Evolutionary conservation across 2,329 filamentous ascomycete genomes (phyloP).

Genomic region (Microsporum ferrugineum): DNA sequence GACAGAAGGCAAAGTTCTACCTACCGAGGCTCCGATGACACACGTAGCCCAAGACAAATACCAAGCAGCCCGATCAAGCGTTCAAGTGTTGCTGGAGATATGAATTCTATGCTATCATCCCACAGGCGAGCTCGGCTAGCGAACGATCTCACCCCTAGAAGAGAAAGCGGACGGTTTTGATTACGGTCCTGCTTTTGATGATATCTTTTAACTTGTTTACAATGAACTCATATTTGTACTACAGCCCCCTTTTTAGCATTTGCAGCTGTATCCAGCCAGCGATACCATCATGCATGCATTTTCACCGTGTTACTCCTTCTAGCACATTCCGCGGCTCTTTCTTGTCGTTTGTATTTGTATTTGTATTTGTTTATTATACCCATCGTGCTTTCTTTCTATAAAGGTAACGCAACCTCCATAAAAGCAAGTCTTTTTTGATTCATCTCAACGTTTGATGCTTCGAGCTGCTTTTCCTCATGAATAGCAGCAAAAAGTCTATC

Average conservation of each 20-base stretch:
- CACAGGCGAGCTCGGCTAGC: not conserved
- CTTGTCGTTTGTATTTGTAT: not conserved
- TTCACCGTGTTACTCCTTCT: not conserved
- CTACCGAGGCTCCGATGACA: constrained; percentile 26
- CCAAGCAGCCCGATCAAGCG: constrained; percentile 34
- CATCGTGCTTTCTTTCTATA: not conserved
- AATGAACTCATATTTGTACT: not conserved
- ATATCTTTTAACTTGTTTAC: not conserved
- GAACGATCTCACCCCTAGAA: constrained; percentile 10
- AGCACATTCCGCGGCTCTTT: not conserved
- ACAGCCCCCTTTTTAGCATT: not conserved
- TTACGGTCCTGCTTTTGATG: not conserved
- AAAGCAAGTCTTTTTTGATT: not conserved
- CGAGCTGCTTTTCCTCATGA: not conserved
- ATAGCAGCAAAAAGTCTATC: not conserved
- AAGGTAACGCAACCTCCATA: not conserved
- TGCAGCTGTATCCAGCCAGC: not conserved
- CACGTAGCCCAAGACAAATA: constrained; percentile 28
- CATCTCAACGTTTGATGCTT: not conserved
- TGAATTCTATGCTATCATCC: constrained; percentile 16
- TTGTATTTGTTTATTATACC: not conserved
- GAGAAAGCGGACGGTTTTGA: constrained; percentile 24
- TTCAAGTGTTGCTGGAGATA: constrained; percentile 29
- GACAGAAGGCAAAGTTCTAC: constrained; percentile 34
- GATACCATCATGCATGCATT: not conserved